phyloP scores from a whole-genome alignment of 495 filamentous ascomycete genomes.

The Hyaloscypha hepaticicola region DNA sequence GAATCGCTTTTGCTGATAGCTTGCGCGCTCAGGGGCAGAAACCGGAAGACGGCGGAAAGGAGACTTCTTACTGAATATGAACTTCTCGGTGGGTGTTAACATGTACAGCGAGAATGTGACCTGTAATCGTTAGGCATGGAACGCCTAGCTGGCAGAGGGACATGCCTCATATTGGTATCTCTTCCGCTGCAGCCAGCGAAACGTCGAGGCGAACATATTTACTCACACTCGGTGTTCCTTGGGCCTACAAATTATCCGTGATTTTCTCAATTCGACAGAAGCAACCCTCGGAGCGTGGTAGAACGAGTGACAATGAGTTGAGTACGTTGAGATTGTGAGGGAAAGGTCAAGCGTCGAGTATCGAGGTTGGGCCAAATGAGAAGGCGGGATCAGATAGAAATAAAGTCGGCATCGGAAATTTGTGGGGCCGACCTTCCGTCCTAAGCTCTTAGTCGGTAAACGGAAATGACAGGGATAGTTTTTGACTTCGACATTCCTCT shows the following conservation, averaged over 20 bases:
- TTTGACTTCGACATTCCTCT: no score
- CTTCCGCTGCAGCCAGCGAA: slow-evolving; percentile 62
- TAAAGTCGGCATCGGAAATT: no score
- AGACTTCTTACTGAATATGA: slow-evolving; percentile 62
- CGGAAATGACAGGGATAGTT: no score
- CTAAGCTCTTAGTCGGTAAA: no score
- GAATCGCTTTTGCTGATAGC: background rate
- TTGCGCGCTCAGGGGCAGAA: background rate
- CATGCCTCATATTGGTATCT: slow-evolving; percentile 75
- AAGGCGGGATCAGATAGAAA: no score
- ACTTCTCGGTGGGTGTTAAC: slow-evolving; percentile 79
- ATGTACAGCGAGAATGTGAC: slow-evolving; percentile 85
- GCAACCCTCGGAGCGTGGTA: background rate
- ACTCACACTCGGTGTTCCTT: slow-evolving; percentile 9
- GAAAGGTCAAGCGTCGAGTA: no score
- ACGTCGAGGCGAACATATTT: slow-evolving; percentile 31
- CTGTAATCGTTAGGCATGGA: slow-evolving; percentile 1
- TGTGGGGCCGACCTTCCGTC: no score
- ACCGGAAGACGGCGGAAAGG: slow-evolving; percentile 4
- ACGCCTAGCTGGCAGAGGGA: background rate
- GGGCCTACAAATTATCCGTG: no score
- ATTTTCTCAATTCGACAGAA: background rate
- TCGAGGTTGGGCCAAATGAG: no score
- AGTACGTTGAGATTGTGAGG: no score
- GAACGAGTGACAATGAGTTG: slow-evolving; percentile 12